These are phyloP conservation scores for Sporothrix dimorphospora DNA, from an alignment of 2,329 filamentous ascomycete species.

Conservation along the genomic window DNA sequence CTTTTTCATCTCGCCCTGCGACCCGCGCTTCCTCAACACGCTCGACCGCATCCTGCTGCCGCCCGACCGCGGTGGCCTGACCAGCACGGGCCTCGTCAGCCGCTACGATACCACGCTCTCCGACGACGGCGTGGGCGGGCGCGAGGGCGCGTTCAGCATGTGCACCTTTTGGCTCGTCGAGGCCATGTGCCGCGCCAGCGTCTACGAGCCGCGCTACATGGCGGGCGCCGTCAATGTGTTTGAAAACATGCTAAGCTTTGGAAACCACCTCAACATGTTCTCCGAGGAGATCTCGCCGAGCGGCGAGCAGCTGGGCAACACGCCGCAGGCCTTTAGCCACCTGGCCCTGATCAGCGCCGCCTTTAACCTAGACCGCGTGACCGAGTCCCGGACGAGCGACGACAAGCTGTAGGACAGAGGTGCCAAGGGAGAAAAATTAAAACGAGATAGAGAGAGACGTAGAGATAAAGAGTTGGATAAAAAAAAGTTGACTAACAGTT, in stretches of 20 bases:
- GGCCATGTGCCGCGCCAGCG: constrained; percentile 69
- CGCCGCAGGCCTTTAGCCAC: constrained; percentile 78
- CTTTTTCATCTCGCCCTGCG: constrained; percentile 78
- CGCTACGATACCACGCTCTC: constrained; percentile 71
- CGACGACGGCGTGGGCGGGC: constrained; percentile 73
- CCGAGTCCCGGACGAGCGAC: constrained; percentile 37
- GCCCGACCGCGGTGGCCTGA: constrained; percentile 75
- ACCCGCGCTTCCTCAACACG: constrained; percentile 73
- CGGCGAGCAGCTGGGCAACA: constrained; percentile 79
- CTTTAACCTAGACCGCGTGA: constrained; percentile 69
- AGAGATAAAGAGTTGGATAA: background rate
- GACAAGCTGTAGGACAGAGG: constrained; percentile 31
- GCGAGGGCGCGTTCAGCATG: constrained; percentile 78
- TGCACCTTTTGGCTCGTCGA: constrained; percentile 84
- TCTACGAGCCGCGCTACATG: constrained; percentile 67
- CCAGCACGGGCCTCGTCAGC: constrained; percentile 74
- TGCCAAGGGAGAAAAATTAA: background rate
- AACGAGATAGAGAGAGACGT: background rate
- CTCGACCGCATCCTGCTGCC: constrained; percentile 71
- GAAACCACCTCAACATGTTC: constrained; percentile 78
- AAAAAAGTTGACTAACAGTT: background rate
- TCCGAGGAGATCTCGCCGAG: constrained; percentile 76
- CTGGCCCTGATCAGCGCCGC: constrained; percentile 75
- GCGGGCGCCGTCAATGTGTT: constrained; percentile 68
- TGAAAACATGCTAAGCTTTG: constrained; percentile 76